phyloP scores from a whole-genome alignment of 768 basidiomycete genomes.

The Macrocybe gigantea region DNA sequence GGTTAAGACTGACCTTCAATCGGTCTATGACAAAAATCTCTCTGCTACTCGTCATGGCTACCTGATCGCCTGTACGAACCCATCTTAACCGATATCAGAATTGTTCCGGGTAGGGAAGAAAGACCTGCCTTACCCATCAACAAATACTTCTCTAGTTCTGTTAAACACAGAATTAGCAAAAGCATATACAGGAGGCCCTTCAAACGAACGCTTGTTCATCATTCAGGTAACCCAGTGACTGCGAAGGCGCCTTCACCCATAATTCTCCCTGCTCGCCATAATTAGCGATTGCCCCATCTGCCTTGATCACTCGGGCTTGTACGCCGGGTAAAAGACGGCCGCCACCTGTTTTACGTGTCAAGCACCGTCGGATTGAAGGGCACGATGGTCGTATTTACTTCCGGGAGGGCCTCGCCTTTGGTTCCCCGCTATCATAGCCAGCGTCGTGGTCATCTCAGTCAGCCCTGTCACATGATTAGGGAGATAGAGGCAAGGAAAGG shows the following conservation, averaged over 20 bases:
- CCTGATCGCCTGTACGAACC: slow-evolving; percentile 62
- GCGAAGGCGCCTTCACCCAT: slow-evolving; percentile 36
- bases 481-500: background rate
- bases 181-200: slow-evolving; percentile 12
- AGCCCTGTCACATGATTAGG: slow-evolving; percentile 11
- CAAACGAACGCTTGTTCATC: slow-evolving; percentile 45
- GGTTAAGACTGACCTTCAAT: slow-evolving; percentile 38
- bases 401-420: slow-evolving; percentile 34
- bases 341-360: slow-evolving; percentile 18
- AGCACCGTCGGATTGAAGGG: background rate
- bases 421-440: slow-evolving; percentile 38
- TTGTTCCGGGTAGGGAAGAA: background rate
- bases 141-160: slow-evolving; percentile 55
- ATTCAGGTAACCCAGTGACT: slow-evolving; percentile 37
- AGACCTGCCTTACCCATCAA: slow-evolving; percentile 41
- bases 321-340: slow-evolving; percentile 41
- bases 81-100: slow-evolving; percentile 32
- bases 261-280: slow-evolving; percentile 46
- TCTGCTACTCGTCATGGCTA: slow-evolving; percentile 37
- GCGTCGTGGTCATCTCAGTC: slow-evolving; percentile 36
- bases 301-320: slow-evolving; percentile 35
- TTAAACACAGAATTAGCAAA: slow-evolving; percentile 4
- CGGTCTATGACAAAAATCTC: slow-evolving; percentile 57
- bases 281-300: slow-evolving; percentile 36
- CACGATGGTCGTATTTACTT: slow-evolving; percentile 18